Conservation (phyloP, 768 basidiomycete species). For the Pholiota microspora region DNA sequence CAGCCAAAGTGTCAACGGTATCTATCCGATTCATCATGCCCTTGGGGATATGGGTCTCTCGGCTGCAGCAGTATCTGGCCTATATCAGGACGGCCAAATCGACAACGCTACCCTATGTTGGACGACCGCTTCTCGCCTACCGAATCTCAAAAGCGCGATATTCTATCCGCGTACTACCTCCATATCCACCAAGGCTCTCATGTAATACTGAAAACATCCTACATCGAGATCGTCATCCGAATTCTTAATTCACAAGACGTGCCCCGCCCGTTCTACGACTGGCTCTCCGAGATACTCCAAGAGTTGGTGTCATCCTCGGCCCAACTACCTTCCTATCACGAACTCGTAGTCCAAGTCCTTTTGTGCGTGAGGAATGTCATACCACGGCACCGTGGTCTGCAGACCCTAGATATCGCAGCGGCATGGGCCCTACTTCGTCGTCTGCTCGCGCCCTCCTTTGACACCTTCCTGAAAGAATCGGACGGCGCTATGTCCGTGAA, state of each 20-base stretch:
- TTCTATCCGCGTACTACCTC: slow-evolving; percentile 27
- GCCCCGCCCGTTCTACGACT: slow-evolving; percentile 29
- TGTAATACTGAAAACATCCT: slow-evolving; percentile 20
- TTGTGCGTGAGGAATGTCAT: slow-evolving; percentile 26
- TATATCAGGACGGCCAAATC: slow-evolving; percentile 25
- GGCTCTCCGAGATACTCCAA: slow-evolving; percentile 28
- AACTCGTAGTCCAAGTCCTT: slow-evolving; percentile 25
- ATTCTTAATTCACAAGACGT: slow-evolving; percentile 31
- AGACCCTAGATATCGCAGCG: slow-evolving; percentile 26
- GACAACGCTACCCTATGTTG: slow-evolving; percentile 27
- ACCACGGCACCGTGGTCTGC: slow-evolving; percentile 16
- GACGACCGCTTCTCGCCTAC: slow-evolving; percentile 28
- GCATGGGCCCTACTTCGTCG: slow-evolving; percentile 27
- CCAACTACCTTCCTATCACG: slow-evolving; percentile 11
- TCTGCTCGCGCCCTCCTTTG: slow-evolving; percentile 20
- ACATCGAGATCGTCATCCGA: slow-evolving; percentile 26
- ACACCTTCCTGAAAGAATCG: slow-evolving; percentile 8
- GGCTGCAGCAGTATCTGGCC: slow-evolving; percentile 20
- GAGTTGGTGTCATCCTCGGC: slow-evolving; percentile 19
- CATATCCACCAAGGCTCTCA: slow-evolving; percentile 27
- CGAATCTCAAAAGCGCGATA: slow-evolving; percentile 27
- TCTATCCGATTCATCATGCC: slow-evolving; percentile 26
- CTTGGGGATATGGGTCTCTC: slow-evolving; percentile 22
- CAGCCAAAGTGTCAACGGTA: slow-evolving; percentile 25
- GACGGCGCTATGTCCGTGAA: slow-evolving; percentile 12